These are phyloP conservation scores for Trapa bicornis DNA, from an alignment of 345 rosid genomes.

Conservation along the genomic window DNA sequence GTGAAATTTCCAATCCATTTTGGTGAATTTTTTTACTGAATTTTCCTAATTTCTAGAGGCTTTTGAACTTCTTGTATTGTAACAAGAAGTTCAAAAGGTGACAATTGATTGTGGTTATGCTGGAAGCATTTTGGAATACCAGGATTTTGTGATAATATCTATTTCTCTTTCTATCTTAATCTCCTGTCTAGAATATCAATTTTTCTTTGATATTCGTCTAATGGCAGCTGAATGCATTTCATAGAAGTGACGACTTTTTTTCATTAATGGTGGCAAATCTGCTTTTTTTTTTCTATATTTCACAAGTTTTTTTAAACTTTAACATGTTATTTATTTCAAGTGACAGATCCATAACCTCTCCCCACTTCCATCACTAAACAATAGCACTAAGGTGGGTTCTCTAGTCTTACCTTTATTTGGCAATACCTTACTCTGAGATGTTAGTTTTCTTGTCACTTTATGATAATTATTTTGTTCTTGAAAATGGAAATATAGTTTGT, in stretches of 20 bases:
- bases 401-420: neutral
- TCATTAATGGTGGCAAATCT: neutral
- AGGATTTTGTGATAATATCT: slow-evolving; percentile 63
- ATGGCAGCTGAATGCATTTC: neutral
- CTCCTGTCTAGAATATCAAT: neutral
- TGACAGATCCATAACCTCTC: slow-evolving; percentile 75
- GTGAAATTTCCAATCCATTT: neutral
- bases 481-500: neutral
- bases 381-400: slow-evolving; percentile 74
- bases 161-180: neutral
- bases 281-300: neutral
- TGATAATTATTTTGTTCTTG: too few species aligned
- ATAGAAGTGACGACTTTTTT: neutral
- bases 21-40: neutral
- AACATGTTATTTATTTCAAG: neutral
- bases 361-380: slow-evolving; percentile 68
- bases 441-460: neutral
- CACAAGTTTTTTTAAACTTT: neutral
- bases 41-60: neutral
- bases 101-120: slow-evolving; percentile 81
- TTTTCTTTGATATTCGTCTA: neutral
- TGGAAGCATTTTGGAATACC: slow-evolving; percentile 88
- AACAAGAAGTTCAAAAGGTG: slow-evolving; percentile 61
- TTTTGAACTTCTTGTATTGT: neutral
- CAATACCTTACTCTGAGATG: neutral